Evolutionary conservation across 495 filamentous ascomycete species (phyloP), one percentile per base, ranked within the genome.

Genomic region (Filosporella fistucella): DNA sequence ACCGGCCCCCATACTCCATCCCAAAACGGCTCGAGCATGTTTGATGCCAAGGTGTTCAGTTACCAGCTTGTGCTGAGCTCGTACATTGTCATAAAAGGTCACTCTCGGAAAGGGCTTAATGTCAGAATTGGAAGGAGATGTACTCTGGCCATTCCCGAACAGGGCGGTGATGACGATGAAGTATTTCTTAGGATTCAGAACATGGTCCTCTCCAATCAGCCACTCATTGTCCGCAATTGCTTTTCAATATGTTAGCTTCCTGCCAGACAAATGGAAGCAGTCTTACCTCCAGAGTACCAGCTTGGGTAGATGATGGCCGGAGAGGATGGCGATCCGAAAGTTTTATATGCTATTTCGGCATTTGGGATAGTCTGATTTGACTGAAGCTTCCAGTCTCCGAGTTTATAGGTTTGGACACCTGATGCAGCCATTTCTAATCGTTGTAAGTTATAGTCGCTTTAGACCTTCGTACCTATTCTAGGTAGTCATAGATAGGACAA

Each of bases 141-240:
- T 80, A 0, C 82, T 86, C 63, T 89, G 76, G 24, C 83, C 80
- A 53, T 87, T 86, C 4, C 85, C 85, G 47, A 89, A 86, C 4
- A 88, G 68, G 1, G 82, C 85, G 8, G 82, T 68, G 45, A 89
- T 68, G 50, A 89, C 76, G 49, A 88, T 86, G 60, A 78, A 86
- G 63, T 81, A 86, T 47, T 79, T 72, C 14, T 68, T 64, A 0
- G 83, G 81, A 49, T 74, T 74, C 29, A 86, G 68, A 0, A 76
- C 68, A 49, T 78, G 81, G 42, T 80, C 70, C 43, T 79, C 70
- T 38, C 81, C 80, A 20, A 84, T 74, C 4, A 86, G 65, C 82
- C 82, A 86, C 45, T 79, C 60, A 53, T 85, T 85, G 56, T 85
- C 78, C 4, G 70, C 71, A 46, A 86, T 77, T 0, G 41, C 52